A percentile compares a stretch with the other conserved stretches of the same genome.
Evolutionary conservation across 2,329 filamentous ascomycete genomes (phyloP).

Genomic region (Thermothelomyces thermophilus): DNA sequence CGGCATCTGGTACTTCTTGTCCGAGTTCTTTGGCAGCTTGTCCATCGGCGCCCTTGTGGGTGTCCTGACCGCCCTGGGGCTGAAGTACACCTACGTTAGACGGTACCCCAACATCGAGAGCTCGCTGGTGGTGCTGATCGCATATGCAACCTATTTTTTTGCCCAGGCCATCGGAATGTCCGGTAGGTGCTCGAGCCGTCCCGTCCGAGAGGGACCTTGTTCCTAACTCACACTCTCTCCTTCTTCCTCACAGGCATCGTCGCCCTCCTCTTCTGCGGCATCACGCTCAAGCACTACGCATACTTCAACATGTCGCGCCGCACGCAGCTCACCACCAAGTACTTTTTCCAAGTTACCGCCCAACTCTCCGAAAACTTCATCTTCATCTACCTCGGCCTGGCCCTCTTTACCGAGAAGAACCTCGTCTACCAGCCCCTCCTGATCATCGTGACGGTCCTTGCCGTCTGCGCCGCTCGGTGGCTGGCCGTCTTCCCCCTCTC

Average conservation of each 20-base stretch:
- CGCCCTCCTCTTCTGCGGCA: constrained; percentile 92
- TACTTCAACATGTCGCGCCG: constrained; percentile 99
- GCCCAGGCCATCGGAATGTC: constrained; percentile 95
- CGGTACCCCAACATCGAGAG: constrained; percentile 95
- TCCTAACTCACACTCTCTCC: constrained; percentile 19
- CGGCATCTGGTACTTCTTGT: constrained; percentile 87
- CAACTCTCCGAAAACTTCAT: constrained; percentile 99
- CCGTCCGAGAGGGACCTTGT: background rate
- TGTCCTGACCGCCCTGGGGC: constrained; percentile 74
- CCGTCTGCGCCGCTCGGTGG: constrained; percentile 89
- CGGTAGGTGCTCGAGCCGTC: constrained; percentile 51
- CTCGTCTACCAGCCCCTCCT: constrained; percentile 90
- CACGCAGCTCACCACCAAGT: constrained; percentile 96
- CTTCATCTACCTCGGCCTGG: constrained; percentile 95
- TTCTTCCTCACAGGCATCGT: constrained; percentile 79
- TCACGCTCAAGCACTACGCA: constrained; percentile 96
- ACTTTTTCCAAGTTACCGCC: constrained; percentile 88
- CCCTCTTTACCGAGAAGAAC: constrained; percentile 84
- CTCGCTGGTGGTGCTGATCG: constrained; percentile 85
- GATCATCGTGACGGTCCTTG: constrained; percentile 84
- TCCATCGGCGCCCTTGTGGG: constrained; percentile 83
- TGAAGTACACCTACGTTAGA: constrained; percentile 93
- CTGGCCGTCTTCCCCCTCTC: constrained; percentile 92
- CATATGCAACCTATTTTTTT: constrained; percentile 96
- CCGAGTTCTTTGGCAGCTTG: constrained; percentile 92